These are phyloP conservation scores for Verbascum thapsus DNA, from an alignment of 257 asterid species.

Conservation along the genomic window DNA sequence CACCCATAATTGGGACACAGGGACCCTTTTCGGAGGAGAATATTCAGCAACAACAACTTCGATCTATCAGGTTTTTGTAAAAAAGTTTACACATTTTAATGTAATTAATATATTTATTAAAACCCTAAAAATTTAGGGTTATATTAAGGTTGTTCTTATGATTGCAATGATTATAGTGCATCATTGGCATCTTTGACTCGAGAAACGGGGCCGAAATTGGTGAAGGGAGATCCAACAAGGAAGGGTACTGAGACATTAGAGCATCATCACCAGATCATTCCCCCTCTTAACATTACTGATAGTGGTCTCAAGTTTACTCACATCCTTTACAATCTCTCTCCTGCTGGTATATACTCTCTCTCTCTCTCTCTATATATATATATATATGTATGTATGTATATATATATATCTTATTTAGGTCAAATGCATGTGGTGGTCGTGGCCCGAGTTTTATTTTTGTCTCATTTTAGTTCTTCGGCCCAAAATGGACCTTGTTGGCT, in stretches of 20 bases:
- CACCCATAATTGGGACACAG: slow-evolving; percentile 60
- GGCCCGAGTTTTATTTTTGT: too few species aligned
- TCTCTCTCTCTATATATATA: neutral
- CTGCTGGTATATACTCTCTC: slow-evolving; percentile 58
- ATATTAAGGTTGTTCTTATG: too few species aligned
- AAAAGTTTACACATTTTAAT: too few species aligned
- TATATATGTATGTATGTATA: neutral
- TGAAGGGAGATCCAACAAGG: slow-evolving; percentile 81
- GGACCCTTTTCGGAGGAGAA: slow-evolving; percentile 59
- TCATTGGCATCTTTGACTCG: slow-evolving; percentile 89
- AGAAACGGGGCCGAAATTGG: slow-evolving; percentile 91
- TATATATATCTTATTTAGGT: neutral
- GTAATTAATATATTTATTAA: too few species aligned
- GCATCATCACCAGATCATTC: slow-evolving; percentile 45
- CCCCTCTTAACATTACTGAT: slow-evolving; percentile 55
- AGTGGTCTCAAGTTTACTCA: slow-evolving; percentile 88
- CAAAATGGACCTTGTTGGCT: too few species aligned
- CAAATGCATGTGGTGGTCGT: too few species aligned
- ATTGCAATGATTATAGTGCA: slow-evolving; percentile 52
- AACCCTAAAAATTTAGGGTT: too few species aligned
- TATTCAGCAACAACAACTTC: slow-evolving; percentile 81
- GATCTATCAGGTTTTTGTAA: slow-evolving; percentile 80
- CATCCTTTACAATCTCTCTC: slow-evolving; percentile 89
- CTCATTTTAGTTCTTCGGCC: too few species aligned
- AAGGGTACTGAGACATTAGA: slow-evolving; percentile 56